Conservation (phyloP, 805 yeast genomes). For the Metschnikowia vanudenii region DNA sequence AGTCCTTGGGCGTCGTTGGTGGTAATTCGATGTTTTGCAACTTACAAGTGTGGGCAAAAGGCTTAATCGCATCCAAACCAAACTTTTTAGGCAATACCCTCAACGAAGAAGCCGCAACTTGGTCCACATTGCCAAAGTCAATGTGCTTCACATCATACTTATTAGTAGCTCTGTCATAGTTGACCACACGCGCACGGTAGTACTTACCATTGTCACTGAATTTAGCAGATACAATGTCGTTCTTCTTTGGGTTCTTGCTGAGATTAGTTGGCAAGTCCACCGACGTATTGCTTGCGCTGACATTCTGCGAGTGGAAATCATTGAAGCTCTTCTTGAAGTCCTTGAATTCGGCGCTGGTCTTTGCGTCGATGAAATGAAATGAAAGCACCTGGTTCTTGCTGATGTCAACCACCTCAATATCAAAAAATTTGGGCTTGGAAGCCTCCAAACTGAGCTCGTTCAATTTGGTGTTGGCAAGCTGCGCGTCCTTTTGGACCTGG, state of each 20-base stretch:
- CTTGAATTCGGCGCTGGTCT: constrained; percentile 36
- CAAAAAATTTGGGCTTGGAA: constrained; percentile 46
- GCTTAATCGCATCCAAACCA: constrained; percentile 37
- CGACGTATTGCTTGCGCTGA: constrained; percentile 37
- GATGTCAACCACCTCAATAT: constrained; percentile 54
- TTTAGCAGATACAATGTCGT: constrained; percentile 56
- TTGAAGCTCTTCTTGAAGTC: constrained; percentile 49
- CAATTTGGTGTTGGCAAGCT: constrained; percentile 21
- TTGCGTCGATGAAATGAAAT: constrained; percentile 43
- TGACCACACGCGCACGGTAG: constrained; percentile 56
- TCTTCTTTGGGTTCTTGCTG: constrained; percentile 46
- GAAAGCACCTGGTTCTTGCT: constrained; percentile 42
- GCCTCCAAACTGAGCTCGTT: constrained; percentile 23
- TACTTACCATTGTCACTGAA: constrained; percentile 51
- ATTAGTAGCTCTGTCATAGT: constrained; percentile 43
- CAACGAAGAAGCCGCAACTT: constrained; percentile 44
- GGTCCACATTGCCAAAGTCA: constrained; percentile 59
- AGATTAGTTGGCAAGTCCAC: constrained; percentile 41
- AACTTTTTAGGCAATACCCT: constrained; percentile 54
- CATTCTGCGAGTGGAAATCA: constrained; percentile 39
- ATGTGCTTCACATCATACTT: constrained; percentile 53
- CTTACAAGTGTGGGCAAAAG: constrained; percentile 55
- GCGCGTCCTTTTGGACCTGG: constrained; percentile 28
- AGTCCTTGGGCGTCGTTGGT: constrained; percentile 54
- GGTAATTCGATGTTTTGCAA: constrained; percentile 58